phyloP scores from a whole-genome alignment of 371 early-diverging fungal species.

The Batkoa obscura region DNA sequence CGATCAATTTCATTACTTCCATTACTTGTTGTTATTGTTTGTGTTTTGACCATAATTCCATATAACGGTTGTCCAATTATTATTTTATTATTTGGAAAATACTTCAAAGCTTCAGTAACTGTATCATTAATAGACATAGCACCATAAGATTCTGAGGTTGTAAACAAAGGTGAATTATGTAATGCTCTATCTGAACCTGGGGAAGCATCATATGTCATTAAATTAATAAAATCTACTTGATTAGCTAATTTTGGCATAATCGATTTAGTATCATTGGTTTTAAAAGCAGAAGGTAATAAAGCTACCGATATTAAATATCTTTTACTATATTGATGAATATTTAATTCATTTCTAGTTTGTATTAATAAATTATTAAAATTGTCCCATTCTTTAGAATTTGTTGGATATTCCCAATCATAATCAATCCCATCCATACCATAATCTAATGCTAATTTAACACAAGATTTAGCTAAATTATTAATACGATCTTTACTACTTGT shows the following conservation, averaged over 20 bases:
- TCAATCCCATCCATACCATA: constrained; percentile 4
- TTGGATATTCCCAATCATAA: constrained; percentile 2
- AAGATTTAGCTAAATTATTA: not conserved
- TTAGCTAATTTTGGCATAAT: not conserved
- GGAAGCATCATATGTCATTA: not conserved
- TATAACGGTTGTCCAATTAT: not conserved
- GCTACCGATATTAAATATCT: not conserved
- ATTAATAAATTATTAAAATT: not conserved
- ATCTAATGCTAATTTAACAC: not conserved
- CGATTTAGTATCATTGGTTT: not conserved
- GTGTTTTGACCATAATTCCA: not conserved
- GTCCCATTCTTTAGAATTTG: not conserved
- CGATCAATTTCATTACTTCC: not conserved
- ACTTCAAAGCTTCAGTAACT: not conserved
- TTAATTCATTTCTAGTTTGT: not conserved
- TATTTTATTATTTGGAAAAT: not conserved
- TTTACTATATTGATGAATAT: not conserved
- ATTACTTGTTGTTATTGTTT: not conserved
- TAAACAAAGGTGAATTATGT: not conserved
- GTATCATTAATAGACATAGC: not conserved
- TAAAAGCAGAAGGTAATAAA: not conserved
- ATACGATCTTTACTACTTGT: not conserved
- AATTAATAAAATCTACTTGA: not conserved
- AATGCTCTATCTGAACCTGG: not conserved
- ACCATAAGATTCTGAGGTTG: not conserved